phyloP scores from a whole-genome alignment of 2,329 filamentous ascomycete genomes.

The Cladosporium sphaerospermum region DNA sequence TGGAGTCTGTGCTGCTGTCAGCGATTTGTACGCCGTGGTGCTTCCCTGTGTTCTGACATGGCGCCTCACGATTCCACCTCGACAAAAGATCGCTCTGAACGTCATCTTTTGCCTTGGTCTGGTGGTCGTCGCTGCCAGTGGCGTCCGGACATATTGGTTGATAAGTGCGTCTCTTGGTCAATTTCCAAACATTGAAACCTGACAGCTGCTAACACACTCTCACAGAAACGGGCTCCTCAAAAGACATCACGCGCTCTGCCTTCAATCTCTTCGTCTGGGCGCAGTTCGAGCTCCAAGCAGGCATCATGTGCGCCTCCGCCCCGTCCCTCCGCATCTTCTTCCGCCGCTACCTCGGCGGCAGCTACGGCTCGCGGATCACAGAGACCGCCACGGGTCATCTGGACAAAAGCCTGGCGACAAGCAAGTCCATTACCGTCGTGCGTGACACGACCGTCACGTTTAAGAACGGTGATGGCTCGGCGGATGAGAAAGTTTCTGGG shows the following conservation, averaged over 20 bases:
- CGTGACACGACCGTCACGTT: conserved; percentile 6
- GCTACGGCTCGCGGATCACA: neutral
- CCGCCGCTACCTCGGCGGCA: conserved; percentile 13
- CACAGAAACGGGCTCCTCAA: conserved; percentile 16
- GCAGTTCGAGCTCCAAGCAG: conserved; percentile 23
- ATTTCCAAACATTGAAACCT: conserved; percentile 19
- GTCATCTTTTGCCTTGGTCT: conserved; percentile 40
- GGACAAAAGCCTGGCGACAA: neutral
- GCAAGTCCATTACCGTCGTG: conserved; percentile 1
- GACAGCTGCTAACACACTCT: neutral
- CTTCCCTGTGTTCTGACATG: conserved; percentile 41
- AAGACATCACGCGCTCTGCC: conserved; percentile 17
- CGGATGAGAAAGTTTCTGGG: neutral
- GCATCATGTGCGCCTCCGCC: conserved; percentile 24
- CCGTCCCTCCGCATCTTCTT: conserved; percentile 23
- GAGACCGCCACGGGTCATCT: neutral
- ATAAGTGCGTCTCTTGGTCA: conserved; percentile 14
- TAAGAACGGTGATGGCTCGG: neutral
- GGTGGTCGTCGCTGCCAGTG: conserved; percentile 33
- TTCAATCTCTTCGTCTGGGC: conserved; percentile 26
- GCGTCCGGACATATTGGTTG: conserved; percentile 35
- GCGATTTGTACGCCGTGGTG: conserved; percentile 35
- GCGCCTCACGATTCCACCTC: conserved; percentile 37
- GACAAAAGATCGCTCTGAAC: conserved; percentile 40
- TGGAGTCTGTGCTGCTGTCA: conserved; percentile 33